Evolutionary conservation across 2,329 filamentous ascomycete species (phyloP).

Genomic region (Aspergillus felis): DNA sequence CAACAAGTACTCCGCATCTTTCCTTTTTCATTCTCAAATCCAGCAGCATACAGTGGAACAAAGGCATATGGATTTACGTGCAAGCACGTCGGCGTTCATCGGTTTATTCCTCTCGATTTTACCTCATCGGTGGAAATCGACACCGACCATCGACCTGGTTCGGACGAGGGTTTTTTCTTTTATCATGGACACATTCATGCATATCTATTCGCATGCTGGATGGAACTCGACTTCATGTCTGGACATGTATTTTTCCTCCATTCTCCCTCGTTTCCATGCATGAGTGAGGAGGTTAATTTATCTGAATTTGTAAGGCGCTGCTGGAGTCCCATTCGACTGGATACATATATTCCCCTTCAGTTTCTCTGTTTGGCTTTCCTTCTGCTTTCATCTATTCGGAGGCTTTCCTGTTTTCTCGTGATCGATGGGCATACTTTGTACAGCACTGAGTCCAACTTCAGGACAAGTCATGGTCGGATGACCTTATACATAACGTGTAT

Average conservation of each 20-base stretch:
- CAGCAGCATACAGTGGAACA: background rate
- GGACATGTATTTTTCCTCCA: background rate
- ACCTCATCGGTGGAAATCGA: background rate
- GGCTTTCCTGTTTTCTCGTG: background rate
- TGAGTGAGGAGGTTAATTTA: background rate
- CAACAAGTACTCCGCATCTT: background rate
- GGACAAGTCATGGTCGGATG: background rate
- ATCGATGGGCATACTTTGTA: background rate
- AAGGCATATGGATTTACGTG: background rate
- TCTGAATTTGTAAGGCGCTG: background rate
- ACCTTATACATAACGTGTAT: background rate
- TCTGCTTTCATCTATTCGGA: background rate
- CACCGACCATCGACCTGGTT: background rate
- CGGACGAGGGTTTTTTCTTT: background rate
- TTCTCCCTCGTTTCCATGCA: background rate
- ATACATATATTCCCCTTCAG: background rate
- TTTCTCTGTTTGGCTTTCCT: background rate
- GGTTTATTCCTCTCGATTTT: background rate
- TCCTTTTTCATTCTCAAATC: background rate
- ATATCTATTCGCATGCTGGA: background rate
- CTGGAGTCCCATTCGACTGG: background rate
- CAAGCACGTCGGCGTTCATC: conserved; percentile 4
- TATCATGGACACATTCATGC: conserved; percentile 1
- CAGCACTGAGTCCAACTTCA: background rate
- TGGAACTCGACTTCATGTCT: background rate